phyloP scores from a whole-genome alignment of 805 yeast species.

The Cephaloascus albidus region DNA sequence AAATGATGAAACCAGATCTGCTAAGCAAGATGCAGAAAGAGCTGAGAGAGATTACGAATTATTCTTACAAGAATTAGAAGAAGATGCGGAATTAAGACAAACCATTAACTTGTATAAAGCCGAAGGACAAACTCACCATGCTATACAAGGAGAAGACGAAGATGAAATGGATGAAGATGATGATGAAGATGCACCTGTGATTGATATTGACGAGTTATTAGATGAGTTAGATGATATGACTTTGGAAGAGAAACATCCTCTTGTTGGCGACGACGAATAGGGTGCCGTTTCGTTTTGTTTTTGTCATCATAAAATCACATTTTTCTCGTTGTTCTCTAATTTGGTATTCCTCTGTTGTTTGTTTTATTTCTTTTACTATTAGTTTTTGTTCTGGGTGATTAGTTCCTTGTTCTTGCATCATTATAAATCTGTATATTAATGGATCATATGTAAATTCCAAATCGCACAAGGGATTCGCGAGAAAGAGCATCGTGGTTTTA shows the following conservation, averaged over 20 bases:
- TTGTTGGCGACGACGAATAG: no score
- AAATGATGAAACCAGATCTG: constrained; percentile 56
- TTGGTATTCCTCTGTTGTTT: no score
- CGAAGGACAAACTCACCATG: constrained; percentile 12
- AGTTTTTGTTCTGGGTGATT: no score
- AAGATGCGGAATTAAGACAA: constrained; percentile 89
- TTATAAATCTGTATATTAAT: no score
- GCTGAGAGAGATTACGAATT: constrained; percentile 93
- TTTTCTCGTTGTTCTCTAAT: no score
- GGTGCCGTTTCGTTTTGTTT: no score
- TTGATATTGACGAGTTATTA: constrained; percentile 83
- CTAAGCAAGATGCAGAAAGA: constrained; percentile 80
- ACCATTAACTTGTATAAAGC: constrained; percentile 84
- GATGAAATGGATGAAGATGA: constrained; percentile 35
- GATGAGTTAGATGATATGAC: constrained; percentile 95
- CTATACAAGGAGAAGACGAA: constrained; percentile 33
- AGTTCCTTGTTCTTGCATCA: no score
- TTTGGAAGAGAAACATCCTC: constrained; percentile 43
- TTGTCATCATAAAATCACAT: no score
- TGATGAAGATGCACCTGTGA: constrained; percentile 80
- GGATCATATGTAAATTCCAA: no score
- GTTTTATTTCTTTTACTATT: no score
- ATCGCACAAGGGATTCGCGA: no score
- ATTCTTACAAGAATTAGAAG: constrained; percentile 95
- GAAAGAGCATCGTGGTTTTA: no score